Base-by-base conservation (phyloP, 345 rosid species). In the Moricandia moricandioides region DNA sequence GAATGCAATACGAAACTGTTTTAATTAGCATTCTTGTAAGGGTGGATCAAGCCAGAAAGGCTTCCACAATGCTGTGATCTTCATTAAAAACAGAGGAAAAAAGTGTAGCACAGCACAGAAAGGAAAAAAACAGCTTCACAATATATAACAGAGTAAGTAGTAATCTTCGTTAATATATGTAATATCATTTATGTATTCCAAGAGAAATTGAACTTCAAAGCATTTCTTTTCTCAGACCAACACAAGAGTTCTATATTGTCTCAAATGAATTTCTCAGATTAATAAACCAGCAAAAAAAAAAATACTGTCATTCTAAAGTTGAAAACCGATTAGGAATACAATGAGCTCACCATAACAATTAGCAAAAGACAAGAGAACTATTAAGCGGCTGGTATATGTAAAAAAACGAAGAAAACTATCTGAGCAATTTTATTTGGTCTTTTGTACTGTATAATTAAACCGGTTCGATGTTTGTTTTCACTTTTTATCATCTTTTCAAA, bases 301-400 rank as follows among this genome's bases (percentile, higher is more conserved):
- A 18, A 67, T 18, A 34, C 21, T 55, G 33, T 34, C 26, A 69
- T 24, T 21, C 16, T 56, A 39, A 13, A 17, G 11, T 17, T 16
- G 16, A 64, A 73, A 30, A 39, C 17, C 76, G 24, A 21, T 21
- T 70, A 35, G 57, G 54, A 57, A 24, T 9, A 55, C 35, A 59
- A 62, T 56, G 59, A 75, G 70, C 85, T 84, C 68, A 91, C 88
- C 91, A 85, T 88, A 66, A 21, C 24, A 21, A 21, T 21, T 21
- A 21, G 24, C 83, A 91, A 8, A 88, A 88, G 62, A 88, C 89
- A 73, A 86, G 91, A 34, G 16, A 45, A n/a, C 12, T 63, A 51
- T 29, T 30, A 63, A 56, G 57, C 69, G 33, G 26, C 14, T 65
- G 56, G 63, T 37, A 7, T 12, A n/a, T n/a, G n/a, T n/a, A 14